Conservation (phyloP, 805 yeast species). For the Metschnikowia amazonensis region DNA sequence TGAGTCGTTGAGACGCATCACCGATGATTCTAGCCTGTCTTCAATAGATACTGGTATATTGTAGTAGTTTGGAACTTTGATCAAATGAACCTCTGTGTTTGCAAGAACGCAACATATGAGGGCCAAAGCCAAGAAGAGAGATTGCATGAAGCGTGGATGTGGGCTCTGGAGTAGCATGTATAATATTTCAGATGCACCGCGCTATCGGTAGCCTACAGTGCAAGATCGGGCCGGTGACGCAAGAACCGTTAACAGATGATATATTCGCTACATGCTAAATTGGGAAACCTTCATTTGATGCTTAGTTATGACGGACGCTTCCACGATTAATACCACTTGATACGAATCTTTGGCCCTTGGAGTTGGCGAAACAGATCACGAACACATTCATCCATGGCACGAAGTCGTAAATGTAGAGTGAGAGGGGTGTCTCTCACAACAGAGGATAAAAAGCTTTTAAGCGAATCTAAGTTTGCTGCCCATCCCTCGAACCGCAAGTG, state of each 20-base stretch:
- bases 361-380: background rate
- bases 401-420: slow-evolving; percentile 5
- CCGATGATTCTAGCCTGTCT: slow-evolving; percentile 5
- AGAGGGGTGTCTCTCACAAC: slow-evolving; percentile 4
- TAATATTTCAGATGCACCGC: background rate
- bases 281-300: too few species aligned
- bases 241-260: background rate
- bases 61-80: slow-evolving; percentile 34
- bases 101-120: slow-evolving; percentile 16
- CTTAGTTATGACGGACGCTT: background rate
- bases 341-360: background rate
- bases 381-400: slow-evolving; percentile 2
- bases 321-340: background rate
- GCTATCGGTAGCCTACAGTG: background rate
- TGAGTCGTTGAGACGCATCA: slow-evolving; percentile 12
- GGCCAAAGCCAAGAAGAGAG: background rate
- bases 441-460: slow-evolving; percentile 8
- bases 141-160: background rate
- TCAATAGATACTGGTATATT: slow-evolving; percentile 23
- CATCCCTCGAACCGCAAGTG: slow-evolving; percentile 23
- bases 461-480: slow-evolving; percentile 18
- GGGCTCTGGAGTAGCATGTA: background rate
- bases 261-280: background rate
- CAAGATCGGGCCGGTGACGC: background rate
- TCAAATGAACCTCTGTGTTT: slow-evolving; percentile 36